A percentile compares a stretch with the other conserved stretches of the same genome.
phyloP scores from a whole-genome alignment of 805 yeast genomes.

The Candida cerambycidarum region DNA sequence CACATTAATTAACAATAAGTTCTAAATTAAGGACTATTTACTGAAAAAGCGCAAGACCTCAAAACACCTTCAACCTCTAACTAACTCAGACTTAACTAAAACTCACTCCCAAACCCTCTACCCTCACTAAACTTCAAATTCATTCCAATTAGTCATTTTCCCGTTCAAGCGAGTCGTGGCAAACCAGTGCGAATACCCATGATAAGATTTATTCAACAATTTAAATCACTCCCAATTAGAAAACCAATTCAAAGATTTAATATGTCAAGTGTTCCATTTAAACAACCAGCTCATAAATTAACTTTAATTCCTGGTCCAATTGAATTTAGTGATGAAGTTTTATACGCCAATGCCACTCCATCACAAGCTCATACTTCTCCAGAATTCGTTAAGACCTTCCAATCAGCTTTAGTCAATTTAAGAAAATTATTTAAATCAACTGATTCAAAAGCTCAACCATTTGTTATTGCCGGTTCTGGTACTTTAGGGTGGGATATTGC shows the following conservation, averaged over 20 bases:
- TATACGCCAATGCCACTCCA: conserved; percentile 76
- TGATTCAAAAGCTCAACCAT: conserved; percentile 65
- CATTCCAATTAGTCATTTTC: too few relatives aligned
- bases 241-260: conserved; percentile 6
- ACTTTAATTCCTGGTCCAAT: conserved; percentile 84
- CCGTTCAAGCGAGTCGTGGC: not conserved
- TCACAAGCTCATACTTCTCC: conserved; percentile 90
- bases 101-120: too few relatives aligned
- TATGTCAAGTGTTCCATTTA: conserved; percentile 35
- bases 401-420: conserved; percentile 61
- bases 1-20: too few relatives aligned
- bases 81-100: too few relatives aligned
- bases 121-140: too few relatives aligned
- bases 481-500: conserved; percentile 94
- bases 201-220: conserved; percentile 7
- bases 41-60: too few relatives aligned
- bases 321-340: conserved; percentile 77
- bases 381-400: conserved; percentile 74
- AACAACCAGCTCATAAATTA: conserved; percentile 45
- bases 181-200: conserved; percentile 4
- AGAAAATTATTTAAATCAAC: conserved; percentile 74
- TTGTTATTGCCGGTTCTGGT: conserved; percentile 87
- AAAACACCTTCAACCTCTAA: too few relatives aligned
- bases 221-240: conserved; percentile 1
- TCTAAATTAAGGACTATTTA: too few relatives aligned